A percentile compares a stretch with the other conserved stretches of the same genome.
These are phyloP conservation scores for Phytophthora pisi DNA, from an alignment of 352 stramenopile species.

Conservation along the genomic window DNA sequence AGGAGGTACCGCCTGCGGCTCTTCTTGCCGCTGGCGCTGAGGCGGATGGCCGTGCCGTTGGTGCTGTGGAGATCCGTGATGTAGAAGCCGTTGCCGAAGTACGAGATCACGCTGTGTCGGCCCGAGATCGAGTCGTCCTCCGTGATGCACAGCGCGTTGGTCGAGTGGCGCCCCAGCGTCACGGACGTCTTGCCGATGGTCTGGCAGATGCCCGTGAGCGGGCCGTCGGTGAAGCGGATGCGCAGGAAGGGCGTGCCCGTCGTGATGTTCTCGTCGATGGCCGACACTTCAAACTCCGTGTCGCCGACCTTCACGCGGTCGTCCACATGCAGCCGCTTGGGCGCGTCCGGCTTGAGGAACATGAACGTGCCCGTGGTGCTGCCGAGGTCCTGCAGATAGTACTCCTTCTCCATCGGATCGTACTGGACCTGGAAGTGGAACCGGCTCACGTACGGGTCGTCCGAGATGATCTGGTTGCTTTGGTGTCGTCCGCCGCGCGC, in stretches of 20 bases:
- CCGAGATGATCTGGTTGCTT: conserved; percentile 87
- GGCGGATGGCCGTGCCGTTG: conserved; percentile 78
- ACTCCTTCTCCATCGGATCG: conserved; percentile 83
- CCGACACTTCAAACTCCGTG: conserved; percentile 81
- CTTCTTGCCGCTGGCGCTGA: conserved; percentile 67
- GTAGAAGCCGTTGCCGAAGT: conserved; percentile 82
- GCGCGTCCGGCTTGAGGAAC: conserved; percentile 73
- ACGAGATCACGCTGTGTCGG: conserved; percentile 72
- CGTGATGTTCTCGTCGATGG: conserved; percentile 68
- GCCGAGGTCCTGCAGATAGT: conserved; percentile 80
- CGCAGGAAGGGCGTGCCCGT: conserved; percentile 78
- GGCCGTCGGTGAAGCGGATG: conserved; percentile 80
- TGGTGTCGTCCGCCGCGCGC: conserved; percentile 72
- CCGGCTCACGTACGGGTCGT: conserved; percentile 85
- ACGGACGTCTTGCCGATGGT: conserved; percentile 79
- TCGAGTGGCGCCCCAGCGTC: conserved; percentile 72
- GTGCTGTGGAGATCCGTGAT: conserved; percentile 85
- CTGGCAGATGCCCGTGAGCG: conserved; percentile 69
- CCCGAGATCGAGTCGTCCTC: conserved; percentile 85
- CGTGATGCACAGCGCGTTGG: conserved; percentile 82
- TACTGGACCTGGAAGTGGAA: conserved; percentile 85
- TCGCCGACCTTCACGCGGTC: conserved; percentile 82
- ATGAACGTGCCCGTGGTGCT: conserved; percentile 84
- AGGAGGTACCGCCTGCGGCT: conserved; percentile 66
- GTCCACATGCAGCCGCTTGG: conserved; percentile 70